Evolutionary conservation across 1,284 basidiomycete species (phyloP), one percentile per base, ranked within the genome.

Genomic region (Trichosporon asahii): DNA sequence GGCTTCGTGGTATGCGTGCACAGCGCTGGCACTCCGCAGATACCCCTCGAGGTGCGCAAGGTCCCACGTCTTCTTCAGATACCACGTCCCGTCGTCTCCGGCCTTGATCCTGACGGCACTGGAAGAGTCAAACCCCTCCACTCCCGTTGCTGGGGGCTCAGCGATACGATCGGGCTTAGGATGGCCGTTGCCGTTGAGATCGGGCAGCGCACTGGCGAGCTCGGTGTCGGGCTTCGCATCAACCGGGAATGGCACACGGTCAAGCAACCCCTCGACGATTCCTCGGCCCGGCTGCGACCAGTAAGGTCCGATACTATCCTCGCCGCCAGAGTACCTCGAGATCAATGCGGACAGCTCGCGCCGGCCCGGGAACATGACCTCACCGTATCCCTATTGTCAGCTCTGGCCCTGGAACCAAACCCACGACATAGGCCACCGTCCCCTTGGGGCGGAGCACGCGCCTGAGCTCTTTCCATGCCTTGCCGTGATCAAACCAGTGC

Each of bases 401-500:
- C 25, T 12, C 23, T 2, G 23, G 7, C 40, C n/a, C 37, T 12
- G 15, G 8, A 14, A 37, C 29, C 9, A 3, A 5, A 65, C 87
- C 44, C 70, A 91, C 91, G 88, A 91, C 93, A 74, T 91, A 89
- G 2, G 91, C 91, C 7, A 89, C 88, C 0, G 88, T 90, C 0
- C 92, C 94, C 9, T 89, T 87, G 0, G 85, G 87, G 49, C 88
- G 85, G 65, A 94, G 82, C 2, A 91, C 86, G 1, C 90, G 86
- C 1, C 86, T 85, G 1, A 89, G 83, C 78, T 93, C 89, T 0
- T 85, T 86, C 91, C 93, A 95, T 6, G 90, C 85, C 71, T 85
- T 87, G 3, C 81, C 78, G 86, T 91, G 91, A 76, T 94, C 86
- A 78, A 95, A 95, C 93, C 93, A 95, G 79, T 96, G 93, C 0